A percentile compares a stretch with the other conserved stretches of the same genome.
phyloP scores from a whole-genome alignment of 495 filamentous ascomycete genomes.

The Jackrogersella minutella region DNA sequence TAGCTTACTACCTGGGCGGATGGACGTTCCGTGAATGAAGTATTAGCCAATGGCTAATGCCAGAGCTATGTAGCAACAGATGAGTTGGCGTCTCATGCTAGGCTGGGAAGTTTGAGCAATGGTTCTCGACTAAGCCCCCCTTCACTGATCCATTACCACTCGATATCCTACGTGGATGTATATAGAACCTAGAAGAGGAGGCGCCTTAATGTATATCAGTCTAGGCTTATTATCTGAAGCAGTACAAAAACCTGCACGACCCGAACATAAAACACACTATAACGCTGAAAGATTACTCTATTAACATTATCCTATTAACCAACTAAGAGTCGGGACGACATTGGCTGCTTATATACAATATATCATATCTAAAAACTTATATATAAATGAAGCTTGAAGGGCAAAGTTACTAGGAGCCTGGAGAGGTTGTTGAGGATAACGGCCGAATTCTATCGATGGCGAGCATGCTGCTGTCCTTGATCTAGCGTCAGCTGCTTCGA shows the following conservation, averaged over 20 bases:
- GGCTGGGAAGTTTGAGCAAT: neutral
- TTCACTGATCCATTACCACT: slow-evolving; percentile 1
- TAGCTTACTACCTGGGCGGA: neutral
- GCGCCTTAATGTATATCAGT: slow-evolving; percentile 1
- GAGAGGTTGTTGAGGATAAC: no score
- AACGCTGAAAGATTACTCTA: neutral
- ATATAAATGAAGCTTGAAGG: neutral
- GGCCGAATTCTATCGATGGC: neutral
- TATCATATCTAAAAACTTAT: no score
- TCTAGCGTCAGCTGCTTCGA: slow-evolving; percentile 4
- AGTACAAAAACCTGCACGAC: slow-evolving; percentile 8
- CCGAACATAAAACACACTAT: neutral
- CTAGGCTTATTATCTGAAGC: slow-evolving; percentile 2
- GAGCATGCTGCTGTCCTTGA: neutral
- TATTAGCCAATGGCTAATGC: neutral
- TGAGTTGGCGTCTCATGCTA: neutral
- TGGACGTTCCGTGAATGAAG: neutral
- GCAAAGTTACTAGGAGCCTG: neutral
- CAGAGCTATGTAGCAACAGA: neutral
- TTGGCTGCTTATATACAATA: no score
- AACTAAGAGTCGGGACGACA: neutral
- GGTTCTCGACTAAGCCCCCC: neutral
- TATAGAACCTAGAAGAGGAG: slow-evolving; percentile 1
- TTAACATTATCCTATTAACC: neutral
- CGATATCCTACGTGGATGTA: slow-evolving; percentile 8